These are phyloP conservation scores for Podospora comata DNA, from an alignment of 495 filamentous ascomycete species.

Conservation along the genomic window DNA sequence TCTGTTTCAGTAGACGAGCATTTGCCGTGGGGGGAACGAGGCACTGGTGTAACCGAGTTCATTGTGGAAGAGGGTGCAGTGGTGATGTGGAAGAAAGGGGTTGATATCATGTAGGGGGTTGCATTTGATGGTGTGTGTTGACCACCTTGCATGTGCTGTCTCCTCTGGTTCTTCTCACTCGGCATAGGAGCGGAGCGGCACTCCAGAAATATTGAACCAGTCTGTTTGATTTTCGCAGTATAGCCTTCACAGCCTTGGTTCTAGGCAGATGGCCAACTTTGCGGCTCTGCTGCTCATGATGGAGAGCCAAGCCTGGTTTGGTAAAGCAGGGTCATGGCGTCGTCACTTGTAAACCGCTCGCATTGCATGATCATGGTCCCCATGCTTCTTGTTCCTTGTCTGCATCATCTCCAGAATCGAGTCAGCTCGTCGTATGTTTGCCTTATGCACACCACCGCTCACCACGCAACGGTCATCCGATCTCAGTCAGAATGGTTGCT, in stretches of 20 bases:
- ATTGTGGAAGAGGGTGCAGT: neutral
- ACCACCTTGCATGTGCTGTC: neutral
- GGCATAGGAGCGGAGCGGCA: no score
- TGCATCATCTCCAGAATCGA: neutral
- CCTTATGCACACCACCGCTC: neutral
- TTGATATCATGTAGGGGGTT: neutral
- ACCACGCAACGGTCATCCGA: neutral
- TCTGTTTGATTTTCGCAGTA: neutral
- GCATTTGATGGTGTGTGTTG: neutral
- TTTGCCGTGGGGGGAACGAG: neutral
- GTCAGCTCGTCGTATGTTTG: neutral
- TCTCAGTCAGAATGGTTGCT: neutral
- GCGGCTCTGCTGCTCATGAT: neutral
- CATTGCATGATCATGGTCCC: no score
- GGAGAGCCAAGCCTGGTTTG: no score
- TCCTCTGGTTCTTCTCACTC: neutral
- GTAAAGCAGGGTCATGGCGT: no score
- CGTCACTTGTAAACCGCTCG: no score
- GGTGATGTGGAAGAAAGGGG: neutral
- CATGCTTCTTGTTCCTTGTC: no score
- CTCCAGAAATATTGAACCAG: no score
- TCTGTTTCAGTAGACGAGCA: neutral
- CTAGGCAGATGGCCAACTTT: neutral
- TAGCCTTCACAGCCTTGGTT: neutral
- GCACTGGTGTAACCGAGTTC: neutral